These are phyloP conservation scores for Chloropicon primus DNA, from an alignment of 139 green algal species.

Conservation along the genomic window DNA sequence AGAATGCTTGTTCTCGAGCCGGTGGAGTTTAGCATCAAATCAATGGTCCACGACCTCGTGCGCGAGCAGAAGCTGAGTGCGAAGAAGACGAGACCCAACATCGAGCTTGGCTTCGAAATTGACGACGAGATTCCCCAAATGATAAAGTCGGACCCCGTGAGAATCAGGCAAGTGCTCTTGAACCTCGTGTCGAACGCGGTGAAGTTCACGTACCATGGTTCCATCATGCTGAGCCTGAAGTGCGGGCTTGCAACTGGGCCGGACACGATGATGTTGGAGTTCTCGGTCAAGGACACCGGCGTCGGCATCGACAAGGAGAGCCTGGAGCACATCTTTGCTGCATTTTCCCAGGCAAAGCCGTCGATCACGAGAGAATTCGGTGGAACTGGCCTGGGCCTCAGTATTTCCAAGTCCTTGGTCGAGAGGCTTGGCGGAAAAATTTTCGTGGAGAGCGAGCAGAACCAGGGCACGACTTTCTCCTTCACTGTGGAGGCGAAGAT, in stretches of 20 bases:
- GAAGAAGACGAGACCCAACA: slow-evolving; percentile 22
- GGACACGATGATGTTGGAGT: slow-evolving; percentile 11
- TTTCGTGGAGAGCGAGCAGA: slow-evolving; percentile 18
- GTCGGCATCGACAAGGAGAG: slow-evolving; percentile 12
- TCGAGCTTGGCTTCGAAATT: slow-evolving; percentile 8
- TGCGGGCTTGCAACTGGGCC: slow-evolving; percentile 2
- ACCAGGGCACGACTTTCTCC: slow-evolving; percentile 16
- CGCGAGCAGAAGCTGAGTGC: slow-evolving; percentile 12
- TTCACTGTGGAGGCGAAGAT: slow-evolving; percentile 8
- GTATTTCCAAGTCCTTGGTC: slow-evolving; percentile 17
- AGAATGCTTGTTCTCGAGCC: slow-evolving; percentile 16
- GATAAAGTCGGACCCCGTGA: slow-evolving; percentile 12
- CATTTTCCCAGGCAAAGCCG: slow-evolving; percentile 21
- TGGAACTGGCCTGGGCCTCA: slow-evolving; percentile 17
- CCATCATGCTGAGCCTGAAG: slow-evolving; percentile 16
- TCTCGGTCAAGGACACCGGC: slow-evolving; percentile 20
- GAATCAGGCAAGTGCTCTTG: slow-evolving; percentile 20
- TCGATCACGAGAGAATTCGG: slow-evolving; percentile 12
- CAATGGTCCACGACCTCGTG: slow-evolving; percentile 18
- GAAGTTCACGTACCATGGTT: slow-evolving; percentile 25
- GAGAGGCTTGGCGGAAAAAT: slow-evolving; percentile 19
- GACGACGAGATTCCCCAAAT: slow-evolving; percentile 13
- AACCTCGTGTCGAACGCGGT: slow-evolving; percentile 27
- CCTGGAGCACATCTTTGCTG: slow-evolving; percentile 18
- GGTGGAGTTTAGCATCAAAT: slow-evolving; percentile 13